Conservation (phyloP, 768 basidiomycete species). For the Hygrophoropsis aurantiaca region DNA sequence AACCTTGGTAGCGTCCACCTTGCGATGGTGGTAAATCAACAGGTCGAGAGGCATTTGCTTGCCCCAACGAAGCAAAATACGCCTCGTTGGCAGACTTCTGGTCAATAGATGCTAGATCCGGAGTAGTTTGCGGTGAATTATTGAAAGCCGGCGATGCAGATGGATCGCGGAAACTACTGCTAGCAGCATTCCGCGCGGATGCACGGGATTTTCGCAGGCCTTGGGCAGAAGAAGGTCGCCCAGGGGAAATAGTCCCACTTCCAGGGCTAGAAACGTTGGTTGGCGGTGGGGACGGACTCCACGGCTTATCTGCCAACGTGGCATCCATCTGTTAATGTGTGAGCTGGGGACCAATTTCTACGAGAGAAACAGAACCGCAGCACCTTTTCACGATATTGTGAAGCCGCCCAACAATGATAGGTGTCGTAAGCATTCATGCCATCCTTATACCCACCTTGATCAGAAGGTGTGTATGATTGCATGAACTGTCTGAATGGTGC, state of each 20-base stretch:
- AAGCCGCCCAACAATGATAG: constrained; percentile 92
- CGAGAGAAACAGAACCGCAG: constrained; percentile 2
- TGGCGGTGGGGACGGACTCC: constrained; percentile 77
- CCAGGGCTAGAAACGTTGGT: constrained; percentile 36
- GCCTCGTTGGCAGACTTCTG: constrained; percentile 82
- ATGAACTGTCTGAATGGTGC: constrained; percentile 78
- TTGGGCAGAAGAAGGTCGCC: constrained; percentile 71
- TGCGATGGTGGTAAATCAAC: constrained; percentile 87
- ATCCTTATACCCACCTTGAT: constrained; percentile 69
- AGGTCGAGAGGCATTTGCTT: constrained; percentile 75
- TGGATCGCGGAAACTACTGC: constrained; percentile 47
- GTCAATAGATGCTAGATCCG: constrained; percentile 41
- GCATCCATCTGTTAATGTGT: constrained; percentile 67
- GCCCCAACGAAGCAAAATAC: constrained; percentile 84
- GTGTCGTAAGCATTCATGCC: constrained; percentile 66
- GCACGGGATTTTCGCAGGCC: constrained; percentile 87
- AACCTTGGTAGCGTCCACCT: constrained; percentile 91
- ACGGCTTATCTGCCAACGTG: constrained; percentile 68
- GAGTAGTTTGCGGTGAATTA: constrained; percentile 43
- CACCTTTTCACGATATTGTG: constrained; percentile 94
- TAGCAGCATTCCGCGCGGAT: constrained; percentile 51
- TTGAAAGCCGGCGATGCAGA: constrained; percentile 55
- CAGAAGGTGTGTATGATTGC: constrained; percentile 61
- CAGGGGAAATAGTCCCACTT: constrained; percentile 42
- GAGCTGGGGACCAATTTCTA: constrained; percentile 10